Conservation (phyloP, 352 stramenopile species). For the Phytophthora pseudosyringae region DNA sequence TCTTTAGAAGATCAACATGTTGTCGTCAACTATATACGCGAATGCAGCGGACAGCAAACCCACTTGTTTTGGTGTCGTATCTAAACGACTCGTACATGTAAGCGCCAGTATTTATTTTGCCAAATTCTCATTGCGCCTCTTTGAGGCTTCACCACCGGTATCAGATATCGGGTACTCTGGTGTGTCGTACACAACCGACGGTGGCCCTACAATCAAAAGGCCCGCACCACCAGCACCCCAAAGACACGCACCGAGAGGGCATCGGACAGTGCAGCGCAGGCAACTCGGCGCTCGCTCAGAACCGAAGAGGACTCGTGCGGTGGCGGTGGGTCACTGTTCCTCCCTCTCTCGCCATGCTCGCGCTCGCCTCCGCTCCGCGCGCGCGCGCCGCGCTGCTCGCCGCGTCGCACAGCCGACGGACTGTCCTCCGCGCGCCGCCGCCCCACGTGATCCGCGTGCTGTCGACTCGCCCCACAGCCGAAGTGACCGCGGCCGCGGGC, state of each 20-base stretch:
- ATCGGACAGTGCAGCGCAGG: constrained; percentile 9
- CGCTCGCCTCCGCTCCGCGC: constrained; percentile 23
- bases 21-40: no score
- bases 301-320: constrained; percentile 37
- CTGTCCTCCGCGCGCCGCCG: constrained; percentile 22
- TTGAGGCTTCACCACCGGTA: constrained; percentile 4
- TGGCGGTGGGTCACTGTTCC: constrained; percentile 40
- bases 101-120: neutral
- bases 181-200: constrained; percentile 11
- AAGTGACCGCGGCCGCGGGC: constrained; percentile 43
- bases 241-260: constrained; percentile 23
- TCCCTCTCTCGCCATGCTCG: constrained; percentile 35
- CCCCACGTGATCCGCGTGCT: constrained; percentile 55
- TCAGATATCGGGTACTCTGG: constrained; percentile 12
- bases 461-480: constrained; percentile 62
- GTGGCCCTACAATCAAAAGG: constrained; percentile 21
- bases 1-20: neutral
- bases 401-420: constrained; percentile 14
- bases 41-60: neutral
- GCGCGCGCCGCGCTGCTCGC: constrained; percentile 20
- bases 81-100: neutral
- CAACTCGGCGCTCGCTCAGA: constrained; percentile 15
- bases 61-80: no score
- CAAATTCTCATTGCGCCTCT: neutral
- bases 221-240: constrained; percentile 32